Evolutionary conservation across 2,329 filamentous ascomycete species (phyloP).

Genomic region (Aaosphaeria arxii): DNA sequence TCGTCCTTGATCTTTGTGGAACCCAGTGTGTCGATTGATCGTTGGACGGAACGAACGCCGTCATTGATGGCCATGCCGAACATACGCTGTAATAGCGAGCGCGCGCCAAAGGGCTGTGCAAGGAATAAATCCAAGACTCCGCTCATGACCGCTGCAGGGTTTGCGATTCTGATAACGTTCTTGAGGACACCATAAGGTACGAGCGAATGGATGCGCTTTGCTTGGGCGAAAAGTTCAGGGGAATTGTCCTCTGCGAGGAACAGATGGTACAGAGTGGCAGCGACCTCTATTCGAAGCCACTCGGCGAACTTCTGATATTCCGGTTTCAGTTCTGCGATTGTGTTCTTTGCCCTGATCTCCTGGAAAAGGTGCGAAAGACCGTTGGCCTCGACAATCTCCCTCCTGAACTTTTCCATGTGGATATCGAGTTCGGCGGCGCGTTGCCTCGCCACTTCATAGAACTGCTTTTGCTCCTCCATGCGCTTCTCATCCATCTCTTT

Average conservation of each 20-base stretch:
- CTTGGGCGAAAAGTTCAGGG: conserved; percentile 90
- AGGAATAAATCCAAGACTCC: conserved; percentile 91
- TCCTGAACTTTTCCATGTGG: conserved; percentile 84
- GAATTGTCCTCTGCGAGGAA: conserved; percentile 99
- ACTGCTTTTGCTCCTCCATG: conserved; percentile 86
- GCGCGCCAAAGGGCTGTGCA: conserved; percentile 87
- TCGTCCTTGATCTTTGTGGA: conserved; percentile 73
- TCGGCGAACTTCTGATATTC: conserved; percentile 98
- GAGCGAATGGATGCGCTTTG: conserved; percentile 89
- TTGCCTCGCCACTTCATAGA: conserved; percentile 92
- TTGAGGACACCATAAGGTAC: conserved; percentile 92
- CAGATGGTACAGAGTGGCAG: conserved; percentile 92
- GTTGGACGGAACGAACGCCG: conserved; percentile 82
- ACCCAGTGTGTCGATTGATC: conserved; percentile 75
- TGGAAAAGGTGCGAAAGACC: conserved; percentile 89
- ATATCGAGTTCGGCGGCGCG: conserved; percentile 90
- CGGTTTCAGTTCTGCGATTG: conserved; percentile 81
- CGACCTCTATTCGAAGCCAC: conserved; percentile 95
- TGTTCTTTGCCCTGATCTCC: conserved; percentile 88
- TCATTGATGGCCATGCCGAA: conserved; percentile 90
- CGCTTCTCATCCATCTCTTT: conserved; percentile 84
- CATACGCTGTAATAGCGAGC: conserved; percentile 89
- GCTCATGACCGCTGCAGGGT: conserved; percentile 96
- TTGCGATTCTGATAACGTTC: conserved; percentile 94
- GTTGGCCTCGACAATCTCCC: conserved; percentile 70